A percentile compares a stretch with the other conserved stretches of the same genome.
These are phyloP conservation scores for Zoysia pacifica DNA, from an alignment of 176 grass and related monocot species.

Conservation along the genomic window DNA sequence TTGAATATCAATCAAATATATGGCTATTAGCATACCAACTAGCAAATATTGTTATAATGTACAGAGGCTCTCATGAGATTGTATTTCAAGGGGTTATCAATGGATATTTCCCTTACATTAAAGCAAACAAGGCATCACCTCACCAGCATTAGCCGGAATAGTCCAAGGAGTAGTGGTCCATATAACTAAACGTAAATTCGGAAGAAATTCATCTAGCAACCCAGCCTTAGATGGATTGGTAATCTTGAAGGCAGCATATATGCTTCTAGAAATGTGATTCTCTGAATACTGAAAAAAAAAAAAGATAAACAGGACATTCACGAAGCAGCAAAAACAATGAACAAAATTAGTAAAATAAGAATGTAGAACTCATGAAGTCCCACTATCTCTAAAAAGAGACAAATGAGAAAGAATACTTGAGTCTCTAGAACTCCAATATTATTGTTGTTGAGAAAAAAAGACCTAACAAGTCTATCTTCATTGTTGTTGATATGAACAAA, in stretches of 20 bases:
- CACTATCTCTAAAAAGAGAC: constrained; percentile 30
- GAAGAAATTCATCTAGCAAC: constrained; percentile 77
- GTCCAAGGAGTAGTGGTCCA: constrained; percentile 99
- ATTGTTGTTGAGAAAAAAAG: background rate
- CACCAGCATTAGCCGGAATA: constrained; percentile 98
- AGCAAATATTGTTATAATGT: background rate
- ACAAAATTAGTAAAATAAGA: constrained; percentile 19
- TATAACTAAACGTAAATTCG: constrained; percentile 77
- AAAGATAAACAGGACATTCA: constrained; percentile 12
- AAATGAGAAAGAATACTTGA: constrained; percentile 4
- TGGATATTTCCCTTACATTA: constrained; percentile 26
- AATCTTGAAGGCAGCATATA: constrained; percentile 94
- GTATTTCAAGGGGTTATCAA: constrained; percentile 22
- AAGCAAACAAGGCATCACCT: constrained; percentile 51
- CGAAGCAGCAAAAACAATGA: constrained; percentile 29
- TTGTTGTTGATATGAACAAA: background rate
- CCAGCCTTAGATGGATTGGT: constrained; percentile 43
- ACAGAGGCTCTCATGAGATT: background rate
- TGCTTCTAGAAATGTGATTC: constrained; percentile 90
- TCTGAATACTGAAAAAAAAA: constrained; percentile 76
- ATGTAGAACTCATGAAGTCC: constrained; percentile 8
- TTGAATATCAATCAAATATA: constrained; percentile 15
- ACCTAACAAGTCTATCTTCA: constrained; percentile 6
- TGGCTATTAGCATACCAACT: background rate
- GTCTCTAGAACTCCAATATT: background rate